A percentile compares a stretch with the other conserved stretches of the same genome.
Evolutionary conservation across 2,329 filamentous ascomycete species (phyloP).

Genomic region (Fusarium sororula): DNA sequence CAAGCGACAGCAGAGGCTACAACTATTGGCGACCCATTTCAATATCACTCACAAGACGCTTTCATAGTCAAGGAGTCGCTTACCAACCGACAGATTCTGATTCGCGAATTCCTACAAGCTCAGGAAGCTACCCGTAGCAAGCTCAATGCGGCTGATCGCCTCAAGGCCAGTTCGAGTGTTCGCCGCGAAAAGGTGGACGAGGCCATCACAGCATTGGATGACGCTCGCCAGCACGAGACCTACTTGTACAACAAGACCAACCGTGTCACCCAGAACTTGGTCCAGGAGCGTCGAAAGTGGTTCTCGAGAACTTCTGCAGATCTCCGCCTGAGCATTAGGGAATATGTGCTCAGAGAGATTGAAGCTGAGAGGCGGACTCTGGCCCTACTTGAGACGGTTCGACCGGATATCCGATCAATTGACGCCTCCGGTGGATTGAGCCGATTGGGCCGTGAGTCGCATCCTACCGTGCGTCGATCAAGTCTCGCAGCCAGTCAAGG

Average conservation of each 20-base stretch:
- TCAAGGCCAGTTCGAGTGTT: slow-evolving; percentile 87
- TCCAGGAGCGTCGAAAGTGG: slow-evolving; percentile 91
- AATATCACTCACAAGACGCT: slow-evolving; percentile 94
- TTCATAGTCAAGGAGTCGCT: slow-evolving; percentile 98
- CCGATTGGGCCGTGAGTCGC: slow-evolving; percentile 86
- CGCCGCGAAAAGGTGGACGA: slow-evolving; percentile 97
- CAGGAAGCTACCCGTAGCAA: slow-evolving; percentile 86
- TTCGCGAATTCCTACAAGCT: slow-evolving; percentile 91
- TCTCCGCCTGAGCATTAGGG: slow-evolving; percentile 82
- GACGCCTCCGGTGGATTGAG: slow-evolving; percentile 91
- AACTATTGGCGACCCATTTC: slow-evolving; percentile 90
- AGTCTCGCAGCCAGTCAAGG: slow-evolving; percentile 90
- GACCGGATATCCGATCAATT: slow-evolving; percentile 92
- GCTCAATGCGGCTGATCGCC: slow-evolving; percentile 84
- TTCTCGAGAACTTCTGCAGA: slow-evolving; percentile 88
- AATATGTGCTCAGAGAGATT: slow-evolving; percentile 94
- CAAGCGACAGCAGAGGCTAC: slow-evolving; percentile 97
- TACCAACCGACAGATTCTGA: slow-evolving; percentile 95
- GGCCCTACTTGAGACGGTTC: slow-evolving; percentile 90
- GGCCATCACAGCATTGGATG: slow-evolving; percentile 89
- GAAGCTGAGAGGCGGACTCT: slow-evolving; percentile 93
- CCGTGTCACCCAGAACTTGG: slow-evolving; percentile 86
- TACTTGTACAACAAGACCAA: slow-evolving; percentile 87
- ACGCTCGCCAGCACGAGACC: slow-evolving; percentile 82
- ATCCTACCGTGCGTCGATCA: slow-evolving; percentile 77